Percentiles rank a stretch among this genome's conserved stretches.
Evolutionary conservation across 1,284 basidiomycete species (phyloP).

Genomic region (Leccinum subfulvum): DNA sequence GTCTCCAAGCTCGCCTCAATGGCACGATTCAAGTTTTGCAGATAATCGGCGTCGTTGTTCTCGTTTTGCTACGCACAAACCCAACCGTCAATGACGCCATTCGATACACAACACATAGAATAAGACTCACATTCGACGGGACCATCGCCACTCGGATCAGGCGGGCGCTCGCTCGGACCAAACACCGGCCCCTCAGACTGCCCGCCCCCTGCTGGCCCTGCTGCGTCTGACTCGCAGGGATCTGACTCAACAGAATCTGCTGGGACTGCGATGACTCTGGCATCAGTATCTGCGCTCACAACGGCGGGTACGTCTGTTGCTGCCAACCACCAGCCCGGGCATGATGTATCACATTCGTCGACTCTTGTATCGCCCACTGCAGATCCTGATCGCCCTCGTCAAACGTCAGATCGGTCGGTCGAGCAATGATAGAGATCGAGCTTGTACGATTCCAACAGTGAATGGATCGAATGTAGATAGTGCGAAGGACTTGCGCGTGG

Average conservation of each 20-base stretch:
- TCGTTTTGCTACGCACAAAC: constrained; percentile 26
- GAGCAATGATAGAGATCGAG: constrained; percentile 26
- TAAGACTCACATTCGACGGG: constrained; percentile 52
- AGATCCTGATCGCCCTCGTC: constrained; percentile 52
- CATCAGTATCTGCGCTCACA: constrained; percentile 8
- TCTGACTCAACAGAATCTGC: neutral
- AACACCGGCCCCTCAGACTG: constrained; percentile 41
- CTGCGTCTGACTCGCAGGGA: neutral
- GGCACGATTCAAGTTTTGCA: constrained; percentile 59
- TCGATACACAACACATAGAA: neutral
- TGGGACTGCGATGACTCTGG: constrained; percentile 8
- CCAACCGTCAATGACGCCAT: constrained; percentile 3
- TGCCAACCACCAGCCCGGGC: neutral
- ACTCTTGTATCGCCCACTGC: constrained; percentile 51
- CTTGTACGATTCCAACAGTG: too few relatives aligned
- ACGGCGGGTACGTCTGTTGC: constrained; percentile 14
- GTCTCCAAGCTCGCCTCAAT: constrained; percentile 61
- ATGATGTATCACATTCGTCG: constrained; percentile 39
- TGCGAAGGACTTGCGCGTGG: too few relatives aligned
- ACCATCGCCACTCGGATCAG: constrained; percentile 65
- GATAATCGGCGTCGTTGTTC: constrained; percentile 44
- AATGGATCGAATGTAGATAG: too few relatives aligned
- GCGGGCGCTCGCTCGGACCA: constrained; percentile 56
- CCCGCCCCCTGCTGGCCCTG: constrained; percentile 4
- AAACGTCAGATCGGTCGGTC: constrained; percentile 51